Base-by-base conservation (phyloP, 768 basidiomycete genomes). In the Lactifluus piperatus region DNA sequence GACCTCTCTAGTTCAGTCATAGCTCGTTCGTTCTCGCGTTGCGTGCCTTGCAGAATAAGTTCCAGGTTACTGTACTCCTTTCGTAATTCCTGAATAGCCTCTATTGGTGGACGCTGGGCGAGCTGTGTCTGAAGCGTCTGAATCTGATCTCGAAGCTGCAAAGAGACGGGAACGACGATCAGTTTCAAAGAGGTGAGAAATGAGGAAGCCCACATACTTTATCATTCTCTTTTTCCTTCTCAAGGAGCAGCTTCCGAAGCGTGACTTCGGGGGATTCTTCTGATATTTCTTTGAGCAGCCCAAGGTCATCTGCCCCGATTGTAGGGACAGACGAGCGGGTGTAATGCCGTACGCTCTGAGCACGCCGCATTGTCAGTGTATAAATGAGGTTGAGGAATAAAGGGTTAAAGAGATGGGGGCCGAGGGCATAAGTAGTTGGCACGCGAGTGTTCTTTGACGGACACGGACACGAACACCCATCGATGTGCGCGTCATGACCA, bases 11-110 rank as follows among this genome's bases (percentile, higher is more conserved):
- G 75, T 58, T 91, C 88, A 0, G 81, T 76, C 90, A 92, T 91
- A 62, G 84, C 86, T 50, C 85, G 77, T 65, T 91, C 89, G 66
- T 93, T 93, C 73, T 93, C 91, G 51, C 88, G 75, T 63, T 91
- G 88, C 0, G 90, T 91, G 0, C 89, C 90, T 59, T 87, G 81
- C 0, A 91, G 71, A 3, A 92, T 74, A 18, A 92, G 74, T 39
- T 91, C 90, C 1, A 91, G 73, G 57, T 87, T 85, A 65, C 82
- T 82, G 65, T 84, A 83, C 64, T 91, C 90, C 66, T 81, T 84
- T 69, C 86, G 77, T 32, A 91, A 71, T 36, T 76, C 77, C 58
- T 88, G 83, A 27, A 91, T 74, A 0, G 73, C 73, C 62, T 90
- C 86, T 37, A 84, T 59, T 5, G 88, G 82, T 13, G 89, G 89